phyloP scores from a whole-genome alignment of 768 basidiomycete species.

The Naganishia kalamii region DNA sequence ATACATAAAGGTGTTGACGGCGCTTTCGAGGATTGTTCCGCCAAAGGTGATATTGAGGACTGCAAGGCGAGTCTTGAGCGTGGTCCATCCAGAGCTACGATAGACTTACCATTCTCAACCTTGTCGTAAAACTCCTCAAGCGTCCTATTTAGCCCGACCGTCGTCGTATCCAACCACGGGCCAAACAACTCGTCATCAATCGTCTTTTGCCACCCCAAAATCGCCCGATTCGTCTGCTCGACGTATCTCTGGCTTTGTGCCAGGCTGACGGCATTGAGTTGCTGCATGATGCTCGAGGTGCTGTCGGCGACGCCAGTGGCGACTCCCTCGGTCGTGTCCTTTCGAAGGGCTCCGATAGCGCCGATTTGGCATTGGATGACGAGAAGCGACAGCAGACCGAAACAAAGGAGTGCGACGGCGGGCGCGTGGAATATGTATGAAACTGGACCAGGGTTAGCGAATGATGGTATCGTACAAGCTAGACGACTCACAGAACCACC shows the following conservation, averaged over 20 bases:
- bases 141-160: constrained; percentile 76
- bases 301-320: constrained; percentile 46
- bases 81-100: neutral
- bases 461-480: too few relatives aligned
- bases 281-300: constrained; percentile 61
- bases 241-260: constrained; percentile 75
- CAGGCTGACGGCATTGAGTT: constrained; percentile 73
- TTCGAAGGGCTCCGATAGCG: constrained; percentile 66
- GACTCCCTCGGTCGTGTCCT: constrained; percentile 51
- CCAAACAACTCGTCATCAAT: constrained; percentile 86
- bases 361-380: constrained; percentile 79
- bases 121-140: constrained; percentile 80
- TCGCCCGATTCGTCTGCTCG: constrained; percentile 63
- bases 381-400: constrained; percentile 83
- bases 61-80: neutral
- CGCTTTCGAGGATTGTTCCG: constrained; percentile 70
- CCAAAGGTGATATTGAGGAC: constrained; percentile 61
- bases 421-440: constrained; percentile 71
- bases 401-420: constrained; percentile 80
- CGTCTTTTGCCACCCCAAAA: constrained; percentile 63
- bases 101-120: constrained; percentile 63
- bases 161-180: constrained; percentile 82
- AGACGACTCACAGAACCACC: constrained; percentile 62
- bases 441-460: neutral
- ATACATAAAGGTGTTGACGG: constrained; percentile 76